These are phyloP conservation scores for Zelopaecilomyces penicillatus DNA, from an alignment of 2,329 filamentous ascomycete genomes.

Conservation along the genomic window DNA sequence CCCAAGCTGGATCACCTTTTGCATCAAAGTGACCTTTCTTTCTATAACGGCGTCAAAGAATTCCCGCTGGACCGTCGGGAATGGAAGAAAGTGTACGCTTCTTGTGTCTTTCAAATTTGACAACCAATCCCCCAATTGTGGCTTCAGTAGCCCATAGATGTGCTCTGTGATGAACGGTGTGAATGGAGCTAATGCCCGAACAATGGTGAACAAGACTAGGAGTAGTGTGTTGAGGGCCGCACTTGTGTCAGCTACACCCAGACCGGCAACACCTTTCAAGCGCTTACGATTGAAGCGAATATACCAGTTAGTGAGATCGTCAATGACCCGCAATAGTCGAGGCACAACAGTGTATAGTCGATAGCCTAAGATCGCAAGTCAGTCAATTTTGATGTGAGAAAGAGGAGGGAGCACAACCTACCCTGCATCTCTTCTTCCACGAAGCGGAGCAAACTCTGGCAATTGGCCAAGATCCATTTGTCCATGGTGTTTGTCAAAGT, in stretches of 20 bases:
- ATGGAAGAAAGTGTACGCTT: conserved; percentile 79
- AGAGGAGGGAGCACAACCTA: conserved; percentile 24
- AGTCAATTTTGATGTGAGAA: not conserved
- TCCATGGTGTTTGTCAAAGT: conserved; percentile 58
- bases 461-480: conserved; percentile 78
- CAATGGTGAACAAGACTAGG: conserved; percentile 77
- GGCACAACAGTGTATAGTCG: conserved; percentile 79
- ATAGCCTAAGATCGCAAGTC: conserved; percentile 37
- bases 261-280: conserved; percentile 70
- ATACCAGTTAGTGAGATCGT: conserved; percentile 88
- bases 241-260: conserved; percentile 58
- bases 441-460: conserved; percentile 76
- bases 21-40: conserved; percentile 73
- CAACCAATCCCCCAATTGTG: conserved; percentile 62
- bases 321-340: conserved; percentile 65
- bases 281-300: conserved; percentile 81
- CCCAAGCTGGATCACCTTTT: conserved; percentile 78
- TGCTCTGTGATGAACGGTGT: conserved; percentile 85
- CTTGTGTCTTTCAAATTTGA: conserved; percentile 57
- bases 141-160: conserved; percentile 73
- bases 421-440: conserved; percentile 79
- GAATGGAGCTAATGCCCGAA: conserved; percentile 75
- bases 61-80: conserved; percentile 72
- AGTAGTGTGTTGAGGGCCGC: conserved; percentile 83
- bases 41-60: conserved; percentile 75